Conservation (phyloP, 345 rosid species). For the Luvunga scandens region DNA sequence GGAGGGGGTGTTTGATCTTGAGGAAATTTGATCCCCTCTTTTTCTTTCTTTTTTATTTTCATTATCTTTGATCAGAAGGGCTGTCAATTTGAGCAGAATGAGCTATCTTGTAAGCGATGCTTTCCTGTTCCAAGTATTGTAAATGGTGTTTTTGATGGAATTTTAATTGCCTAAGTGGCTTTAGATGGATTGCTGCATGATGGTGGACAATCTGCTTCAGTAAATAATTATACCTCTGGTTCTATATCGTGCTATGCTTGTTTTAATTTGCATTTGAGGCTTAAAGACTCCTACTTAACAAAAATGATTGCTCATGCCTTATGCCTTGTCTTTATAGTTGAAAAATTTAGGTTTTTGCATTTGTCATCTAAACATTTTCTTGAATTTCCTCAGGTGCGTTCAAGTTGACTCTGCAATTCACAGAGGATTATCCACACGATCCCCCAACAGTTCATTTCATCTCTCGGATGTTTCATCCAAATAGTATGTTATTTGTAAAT, state of each 20-base stretch:
- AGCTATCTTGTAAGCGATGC: neutral
- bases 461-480: slow-evolving; percentile 67
- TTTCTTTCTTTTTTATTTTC: neutral
- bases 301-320: neutral
- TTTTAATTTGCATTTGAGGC: too few species aligned
- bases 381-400: slow-evolving; percentile 47
- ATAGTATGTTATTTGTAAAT: slow-evolving; percentile 40
- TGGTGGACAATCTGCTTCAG: neutral
- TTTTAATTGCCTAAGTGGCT: neutral
- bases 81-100: neutral
- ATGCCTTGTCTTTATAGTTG: neutral
- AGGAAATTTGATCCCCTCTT: neutral
- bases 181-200: neutral
- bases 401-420: slow-evolving; percentile 60
- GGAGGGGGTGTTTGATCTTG: neutral
- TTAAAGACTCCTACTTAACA: neutral
- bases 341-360: neutral
- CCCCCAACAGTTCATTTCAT: slow-evolving; percentile 68
- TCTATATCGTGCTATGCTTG: neutral
- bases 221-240: neutral
- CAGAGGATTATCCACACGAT: slow-evolving; percentile 67
- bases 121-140: neutral
- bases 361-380: neutral
- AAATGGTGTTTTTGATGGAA: neutral
- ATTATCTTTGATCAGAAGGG: neutral